These are phyloP conservation scores for Perilla frutescens DNA, from an alignment of 257 asterid genomes.

Conservation along the genomic window DNA sequence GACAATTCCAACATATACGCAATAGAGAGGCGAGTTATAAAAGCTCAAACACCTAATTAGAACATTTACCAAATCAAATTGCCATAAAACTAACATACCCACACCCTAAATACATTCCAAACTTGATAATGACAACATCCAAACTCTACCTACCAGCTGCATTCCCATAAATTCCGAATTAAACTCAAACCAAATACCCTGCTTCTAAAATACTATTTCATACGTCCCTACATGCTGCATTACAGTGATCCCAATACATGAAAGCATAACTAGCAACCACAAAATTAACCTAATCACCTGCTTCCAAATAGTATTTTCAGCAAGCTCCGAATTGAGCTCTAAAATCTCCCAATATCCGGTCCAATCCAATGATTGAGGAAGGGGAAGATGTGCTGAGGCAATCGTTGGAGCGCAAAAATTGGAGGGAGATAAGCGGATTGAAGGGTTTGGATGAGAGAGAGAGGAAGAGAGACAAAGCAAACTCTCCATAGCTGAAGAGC, in stretches of 20 bases:
- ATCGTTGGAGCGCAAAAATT: slow-evolving; percentile 57
- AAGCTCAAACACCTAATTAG: slow-evolving; percentile 7
- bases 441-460: slow-evolving; percentile 77
- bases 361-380: slow-evolving; percentile 84
- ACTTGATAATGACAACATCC: slow-evolving; percentile 6
- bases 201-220: slow-evolving; percentile 1
- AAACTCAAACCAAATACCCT: background rate
- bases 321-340: slow-evolving; percentile 96
- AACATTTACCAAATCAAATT: slow-evolving; percentile 8
- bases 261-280: slow-evolving; percentile 15
- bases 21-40: slow-evolving; percentile 27
- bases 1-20: slow-evolving; percentile 81
- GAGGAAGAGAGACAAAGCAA: slow-evolving; percentile 86
- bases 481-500: slow-evolving; percentile 92
- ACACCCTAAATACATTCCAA: slow-evolving; percentile 22
- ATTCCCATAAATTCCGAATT: slow-evolving; percentile 7
- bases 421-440: slow-evolving; percentile 91
- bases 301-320: slow-evolving; percentile 79
- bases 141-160: slow-evolving; percentile 10
- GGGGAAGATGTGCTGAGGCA: slow-evolving; percentile 71
- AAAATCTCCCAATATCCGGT: slow-evolving; percentile 92
- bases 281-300: slow-evolving; percentile 59
- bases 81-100: slow-evolving; percentile 20
- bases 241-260: background rate
- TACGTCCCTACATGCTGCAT: slow-evolving; percentile 27